Base-by-base conservation (phyloP, 2,329 filamentous ascomycete genomes). In the Hymenoscyphus fructigenus region DNA sequence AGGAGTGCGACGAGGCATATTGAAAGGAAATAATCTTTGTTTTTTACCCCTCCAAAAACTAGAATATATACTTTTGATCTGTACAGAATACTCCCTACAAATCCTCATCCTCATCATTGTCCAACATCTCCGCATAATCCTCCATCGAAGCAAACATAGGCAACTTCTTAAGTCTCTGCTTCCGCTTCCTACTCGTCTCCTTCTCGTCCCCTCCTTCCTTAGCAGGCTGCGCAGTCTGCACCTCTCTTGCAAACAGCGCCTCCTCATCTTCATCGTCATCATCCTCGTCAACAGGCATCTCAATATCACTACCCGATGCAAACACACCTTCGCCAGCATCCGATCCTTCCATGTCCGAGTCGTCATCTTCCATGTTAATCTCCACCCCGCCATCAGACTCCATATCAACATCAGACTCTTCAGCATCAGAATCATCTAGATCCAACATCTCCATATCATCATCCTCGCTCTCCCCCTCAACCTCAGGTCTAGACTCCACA, bases 121-220 rank as follows among this genome's bases (percentile, higher is more conserved):
- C 91, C 76, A 97, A 79, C 79, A 97, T 84, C 72, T 90, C 91
- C 17, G 93, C 94, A 78, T 98, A 99, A 76, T 98, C 95, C 62
- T 98, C 95, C 36, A 85, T 90, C 36, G 92, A 96, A 23, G 96
- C 95, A 81, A 99, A 99, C 41, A 88, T 96, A 6, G 95, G 95
- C 71, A 99, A 81, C 69, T 88, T 87, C 84, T 93, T 97, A 77
- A 98, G 83, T 81, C 92, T 92, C 84, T 89, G 92, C 80, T 85
- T 89, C 80, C 91, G 91, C 76, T 86, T 84, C 71, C 82, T 84
- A 67, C 75, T 76, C 59, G 74, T 75, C 68, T 78, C 73, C 44
- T 71, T 72, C 58, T 80, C 80, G 9, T 80, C 78, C 29, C 80
- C 79, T 34, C 80, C 78, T 36, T 80, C 79, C 29, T 80, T 78